Conservation (phyloP, 306 rosid species). For the Cucurbita maxima region DNA sequence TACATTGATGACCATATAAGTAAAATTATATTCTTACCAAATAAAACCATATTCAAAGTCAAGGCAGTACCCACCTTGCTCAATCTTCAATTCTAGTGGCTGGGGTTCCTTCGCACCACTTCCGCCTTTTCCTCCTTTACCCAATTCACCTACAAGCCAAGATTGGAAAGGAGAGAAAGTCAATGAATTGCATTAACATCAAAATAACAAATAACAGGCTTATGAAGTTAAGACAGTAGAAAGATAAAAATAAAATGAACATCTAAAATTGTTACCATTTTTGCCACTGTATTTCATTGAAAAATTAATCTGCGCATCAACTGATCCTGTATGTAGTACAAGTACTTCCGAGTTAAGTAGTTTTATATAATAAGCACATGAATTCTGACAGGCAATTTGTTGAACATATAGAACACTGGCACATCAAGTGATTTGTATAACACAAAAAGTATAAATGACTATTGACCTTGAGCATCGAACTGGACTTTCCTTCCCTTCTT, state of each 20-base stretch:
- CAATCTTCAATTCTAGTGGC: conserved; percentile 39
- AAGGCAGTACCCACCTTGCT: conserved; percentile 39
- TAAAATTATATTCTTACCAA: background rate
- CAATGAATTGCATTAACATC: background rate
- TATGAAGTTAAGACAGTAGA: background rate
- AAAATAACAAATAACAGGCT: background rate
- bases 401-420: too few relatives aligned
- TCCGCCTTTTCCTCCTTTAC: conserved; percentile 38
- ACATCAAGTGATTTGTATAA: background rate
- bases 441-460: background rate
- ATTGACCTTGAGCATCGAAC: conserved; percentile 45
- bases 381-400: background rate
- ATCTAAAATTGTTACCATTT: conserved; percentile 4
- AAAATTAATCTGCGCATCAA: background rate
- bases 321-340: background rate
- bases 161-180: background rate
- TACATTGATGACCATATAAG: background rate
- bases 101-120: conserved; percentile 30
- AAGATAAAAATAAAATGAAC: background rate
- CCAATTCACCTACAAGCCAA: conserved; percentile 19
- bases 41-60: conserved; percentile 2
- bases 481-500: conserved; percentile 62
- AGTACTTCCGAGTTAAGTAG: background rate
- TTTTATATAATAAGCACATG: background rate
- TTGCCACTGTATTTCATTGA: conserved; percentile 3